Evolutionary conservation across 2,329 filamentous ascomycete species (phyloP).

Genomic region (Botrytis deweyae): DNA sequence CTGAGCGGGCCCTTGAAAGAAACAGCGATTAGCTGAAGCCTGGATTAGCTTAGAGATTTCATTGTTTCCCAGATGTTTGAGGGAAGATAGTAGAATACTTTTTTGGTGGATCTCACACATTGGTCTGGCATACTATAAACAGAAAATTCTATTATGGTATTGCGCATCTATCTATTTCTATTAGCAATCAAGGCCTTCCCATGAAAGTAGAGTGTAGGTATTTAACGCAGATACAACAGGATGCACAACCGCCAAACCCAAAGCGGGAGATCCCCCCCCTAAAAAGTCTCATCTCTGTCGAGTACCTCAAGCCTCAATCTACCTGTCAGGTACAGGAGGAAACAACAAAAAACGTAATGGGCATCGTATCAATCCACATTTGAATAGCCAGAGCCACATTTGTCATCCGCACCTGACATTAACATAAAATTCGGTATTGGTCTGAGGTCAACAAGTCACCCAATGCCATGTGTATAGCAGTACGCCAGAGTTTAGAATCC

Average conservation of each 20-base stretch:
- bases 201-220: not conserved
- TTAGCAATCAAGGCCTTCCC: not conserved
- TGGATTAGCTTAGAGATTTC: not conserved
- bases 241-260: not conserved
- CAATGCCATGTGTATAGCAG: too few relatives aligned
- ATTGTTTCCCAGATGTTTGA: not conserved
- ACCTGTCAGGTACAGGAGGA: too few relatives aligned
- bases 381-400: too few relatives aligned
- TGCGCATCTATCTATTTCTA: not conserved
- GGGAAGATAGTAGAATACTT: not conserved
- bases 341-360: too few relatives aligned
- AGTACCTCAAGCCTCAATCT: too few relatives aligned
- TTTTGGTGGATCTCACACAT: not conserved
- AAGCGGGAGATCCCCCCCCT: not conserved
- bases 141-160: not conserved
- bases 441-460: too few relatives aligned
- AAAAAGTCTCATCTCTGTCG: too few relatives aligned
- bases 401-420: too few relatives aligned
- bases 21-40: not conserved
- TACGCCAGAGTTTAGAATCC: too few relatives aligned
- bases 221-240: not conserved
- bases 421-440: too few relatives aligned
- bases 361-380: too few relatives aligned
- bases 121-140: not conserved
- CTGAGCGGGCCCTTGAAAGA: not conserved